Base-by-base conservation (phyloP, 2,329 filamentous ascomycete species). In the Aspergillus tanneri region DNA sequence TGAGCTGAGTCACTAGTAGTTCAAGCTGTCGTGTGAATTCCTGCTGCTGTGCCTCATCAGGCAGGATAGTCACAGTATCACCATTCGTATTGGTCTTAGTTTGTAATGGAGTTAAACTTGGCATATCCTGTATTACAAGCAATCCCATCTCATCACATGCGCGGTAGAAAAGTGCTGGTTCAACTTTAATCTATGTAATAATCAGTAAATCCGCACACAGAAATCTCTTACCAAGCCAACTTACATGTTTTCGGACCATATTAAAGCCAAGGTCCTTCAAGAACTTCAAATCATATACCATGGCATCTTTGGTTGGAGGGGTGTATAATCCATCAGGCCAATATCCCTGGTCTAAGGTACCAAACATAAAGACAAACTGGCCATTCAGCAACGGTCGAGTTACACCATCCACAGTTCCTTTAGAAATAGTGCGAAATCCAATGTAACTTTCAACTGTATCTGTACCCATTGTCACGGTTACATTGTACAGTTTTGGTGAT, bases 101-200 rank as follows among this genome's bases (percentile, higher is more conserved):
- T 30, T 78, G 73, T 19, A 62, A 16, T 32, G 73, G 62, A 12
- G 68, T 66, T 46, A 87, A 67, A 2, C 82, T 78, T 0, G 85
- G 85, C 85, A 88, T 88, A 52, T 88, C 86, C 61, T 88, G 85
- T 37, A 88, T 82, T 5, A 88, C 76, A 19, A 88, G 64, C 12
- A 87, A 64, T 1, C 85, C 85, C 2, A 88, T 65, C 50, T 82
- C 74, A 41, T 88, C 85, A 48, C 82, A 85, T 4, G 85, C 83
- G 14, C 78, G 77, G 61, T 88, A 88, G 63, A 84, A 88, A 5
- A 88, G 64, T 10, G 83, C 82, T 0, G 81, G 76, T 56, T 87
- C 84, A 5, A 87, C 74, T 66, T 87, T 87, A 70, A 86, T 84
- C 79, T 74, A 14, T 16, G 4, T 9, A 5, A 9, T n/a, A 3